Evolutionary conservation across 768 basidiomycete species (phyloP), one percentile per base, ranked within the genome.

Genomic region (Infundibulicybe gibba): DNA sequence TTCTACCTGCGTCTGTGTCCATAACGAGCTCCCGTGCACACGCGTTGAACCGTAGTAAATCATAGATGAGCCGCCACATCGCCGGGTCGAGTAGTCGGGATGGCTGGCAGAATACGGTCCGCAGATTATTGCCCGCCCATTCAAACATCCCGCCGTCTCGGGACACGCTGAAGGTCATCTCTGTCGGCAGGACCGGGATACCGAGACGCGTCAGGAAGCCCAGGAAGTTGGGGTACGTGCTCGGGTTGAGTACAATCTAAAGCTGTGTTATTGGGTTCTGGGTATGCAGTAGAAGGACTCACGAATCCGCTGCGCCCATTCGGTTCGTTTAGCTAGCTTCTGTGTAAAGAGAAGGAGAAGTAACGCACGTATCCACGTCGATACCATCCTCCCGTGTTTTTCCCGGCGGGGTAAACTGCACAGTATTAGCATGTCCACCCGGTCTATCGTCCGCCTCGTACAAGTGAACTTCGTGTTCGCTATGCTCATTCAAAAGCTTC

Each of bases 111-210:
- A 90, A 90, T 0, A 90, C 68, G 0, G 79, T 76, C 6, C 68
- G 57, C 0, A 80, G 67, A 40, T 77, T 80, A 53, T 79, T 76
- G 25, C 87, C 86, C 2, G 87, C 85, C 86, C 89, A 90, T 61
- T 90, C 87, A 54, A 87, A 87, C 1, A 55, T 61, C 0, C 87
- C 89, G 16, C 60, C 49, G 60, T 90, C 85, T 41, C 87, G 73
- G 3, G 87, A 85, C 33, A 92, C 79, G 53, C 80, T 78, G 63
- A 90, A 90, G 0, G 87, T 83, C 87, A 90, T 90, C 46, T 82
- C 79, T 0, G 86, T 87, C 3, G 75, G 71, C 35, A 79, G 54
- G 25, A 81, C 72, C 3, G 64, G 65, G 34, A 88, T 74, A 12
- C 62, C 56, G 5, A 72, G 65, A 40, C 56, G 49, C 9, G 58